Evolutionary conservation across 164 flowering plant species (phyloP), one percentile per base, ranked within the genome.

Genomic region (Chimonanthus praecox): DNA sequence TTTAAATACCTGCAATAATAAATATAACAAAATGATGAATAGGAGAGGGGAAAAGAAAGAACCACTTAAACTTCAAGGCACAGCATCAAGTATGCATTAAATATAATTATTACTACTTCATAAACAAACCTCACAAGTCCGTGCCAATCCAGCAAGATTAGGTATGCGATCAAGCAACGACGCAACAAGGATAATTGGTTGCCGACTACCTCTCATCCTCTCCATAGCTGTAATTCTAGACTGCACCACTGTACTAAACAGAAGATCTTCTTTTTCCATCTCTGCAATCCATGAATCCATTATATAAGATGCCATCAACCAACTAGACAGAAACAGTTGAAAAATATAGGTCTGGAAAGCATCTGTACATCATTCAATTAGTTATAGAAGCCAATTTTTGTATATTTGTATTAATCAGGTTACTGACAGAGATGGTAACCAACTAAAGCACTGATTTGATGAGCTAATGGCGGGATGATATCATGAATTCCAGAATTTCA

Each of bases 81-180:
- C 66, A 20, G 21, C 13, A 63, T 10, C 33, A 21, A 63, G 3
- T 13, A 63, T 63, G 60, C 20, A 63, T 63, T 20, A 21, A 4
- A 21, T 3, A 75, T 2, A 58, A 66, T 9, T 47, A 45, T 6
- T 5, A 51, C 21, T 4, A 43, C 18, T 20, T 69, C 44, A 3
- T 44, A 8, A 72, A 71, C 78, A 75, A 60, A 94, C 98, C 95
- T 96, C 99, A 82, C 99, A 94, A 64, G 99, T 90, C 67, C 99
- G 82, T 50, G 97, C 97, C 77, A 96, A 83, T 71, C 99, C 98
- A 74, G 99, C 98, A 81, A 96, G 93, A 75, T 96, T 96, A 49
- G 98, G 98, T 78, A 96, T 87, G 20, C 99, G 97, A 84, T 96
- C 99, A 85, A 96, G 78, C 13, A 96, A 83, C 75, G 99, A 96